Conservation (phyloP, 768 basidiomycete genomes). For the Pleurotus citrinopileatus region DNA sequence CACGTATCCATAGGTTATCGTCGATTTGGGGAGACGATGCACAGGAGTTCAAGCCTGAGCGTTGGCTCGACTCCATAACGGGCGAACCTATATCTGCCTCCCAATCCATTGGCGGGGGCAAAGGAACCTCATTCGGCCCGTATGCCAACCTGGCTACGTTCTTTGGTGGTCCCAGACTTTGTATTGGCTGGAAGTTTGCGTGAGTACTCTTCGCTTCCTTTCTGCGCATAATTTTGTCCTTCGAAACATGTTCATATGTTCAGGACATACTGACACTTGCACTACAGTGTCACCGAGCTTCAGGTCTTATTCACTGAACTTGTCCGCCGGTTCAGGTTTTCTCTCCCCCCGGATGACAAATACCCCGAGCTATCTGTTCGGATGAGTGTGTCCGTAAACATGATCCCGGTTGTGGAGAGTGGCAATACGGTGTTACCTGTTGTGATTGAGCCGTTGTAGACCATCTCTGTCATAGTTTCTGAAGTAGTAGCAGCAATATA, state of each 20-base stretch:
- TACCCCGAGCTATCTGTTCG: neutral
- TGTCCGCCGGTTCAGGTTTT: slow-evolving; percentile 12
- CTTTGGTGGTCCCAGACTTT: neutral
- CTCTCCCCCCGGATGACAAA: slow-evolving; percentile 6
- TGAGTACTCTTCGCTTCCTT: slow-evolving; percentile 1
- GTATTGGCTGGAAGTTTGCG: slow-evolving; percentile 16
- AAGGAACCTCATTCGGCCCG: neutral
- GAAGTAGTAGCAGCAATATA: no score
- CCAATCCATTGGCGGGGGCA: no score
- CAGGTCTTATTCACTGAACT: slow-evolving; percentile 15
- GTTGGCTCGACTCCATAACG: neutral
- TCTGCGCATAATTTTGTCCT: neutral
- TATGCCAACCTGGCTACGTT: slow-evolving; percentile 6
- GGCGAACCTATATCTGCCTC: neutral
- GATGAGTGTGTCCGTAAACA: slow-evolving; percentile 3
- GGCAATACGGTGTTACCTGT: neutral
- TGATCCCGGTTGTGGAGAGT: slow-evolving; percentile 1
- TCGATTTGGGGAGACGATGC: slow-evolving; percentile 14
- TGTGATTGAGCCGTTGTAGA: neutral
- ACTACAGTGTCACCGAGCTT: slow-evolving; percentile 13
- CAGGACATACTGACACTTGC: neutral
- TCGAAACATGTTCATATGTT: neutral
- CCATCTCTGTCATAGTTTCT: no score
- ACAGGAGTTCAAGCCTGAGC: slow-evolving; percentile 9
- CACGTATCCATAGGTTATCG: neutral